Evolutionary conservation across 1,139 yeast genomes (phyloP).

Genomic region (Spencermartinsiella ligniputridi): DNA sequence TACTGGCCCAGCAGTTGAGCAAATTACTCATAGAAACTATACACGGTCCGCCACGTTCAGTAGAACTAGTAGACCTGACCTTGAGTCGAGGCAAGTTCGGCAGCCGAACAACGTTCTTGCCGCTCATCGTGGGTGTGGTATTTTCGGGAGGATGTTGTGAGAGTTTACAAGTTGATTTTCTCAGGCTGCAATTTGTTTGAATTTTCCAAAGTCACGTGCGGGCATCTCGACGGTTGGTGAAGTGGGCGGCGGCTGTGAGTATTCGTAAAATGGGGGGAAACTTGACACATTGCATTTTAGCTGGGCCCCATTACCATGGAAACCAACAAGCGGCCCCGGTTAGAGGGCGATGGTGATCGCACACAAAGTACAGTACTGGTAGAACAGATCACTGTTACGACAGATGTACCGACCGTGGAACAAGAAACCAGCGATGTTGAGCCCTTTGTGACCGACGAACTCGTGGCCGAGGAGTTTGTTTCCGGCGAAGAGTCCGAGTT

Average conservation of each 20-base stretch:
- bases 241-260: background rate
- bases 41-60: slow-evolving; percentile 63
- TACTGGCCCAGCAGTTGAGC: slow-evolving; percentile 94
- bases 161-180: background rate
- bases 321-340: background rate
- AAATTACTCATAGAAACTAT: slow-evolving; percentile 77
- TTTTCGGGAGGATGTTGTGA: slow-evolving; percentile 3
- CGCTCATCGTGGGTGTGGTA: slow-evolving; percentile 22
- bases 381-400: background rate
- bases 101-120: slow-evolving; percentile 39
- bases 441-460: no score
- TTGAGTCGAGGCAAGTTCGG: slow-evolving; percentile 76
- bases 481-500: background rate
- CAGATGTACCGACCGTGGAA: slow-evolving; percentile 2
- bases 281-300: no score
- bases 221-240: background rate
- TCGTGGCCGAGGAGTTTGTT: no score
- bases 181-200: background rate
- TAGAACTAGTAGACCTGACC: slow-evolving; percentile 61
- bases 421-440: no score
- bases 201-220: background rate
- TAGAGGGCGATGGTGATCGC: background rate
- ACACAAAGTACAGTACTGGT: no score
- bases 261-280: no score
- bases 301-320: no score